Conservation (phyloP, 331 rosid species). For the Malus hybrid region DNA sequence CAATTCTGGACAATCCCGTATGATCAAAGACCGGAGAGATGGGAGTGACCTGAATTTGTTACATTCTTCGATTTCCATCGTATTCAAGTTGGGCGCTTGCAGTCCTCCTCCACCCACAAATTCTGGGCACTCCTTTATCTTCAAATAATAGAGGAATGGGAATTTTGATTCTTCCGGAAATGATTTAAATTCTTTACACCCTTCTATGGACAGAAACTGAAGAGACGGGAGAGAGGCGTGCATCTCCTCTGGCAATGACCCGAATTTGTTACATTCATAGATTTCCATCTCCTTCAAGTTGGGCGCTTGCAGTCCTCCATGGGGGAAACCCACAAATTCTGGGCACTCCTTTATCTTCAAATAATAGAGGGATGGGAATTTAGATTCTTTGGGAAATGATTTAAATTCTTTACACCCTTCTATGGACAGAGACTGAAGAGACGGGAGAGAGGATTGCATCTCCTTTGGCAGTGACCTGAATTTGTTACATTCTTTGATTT, state of each 20-base stretch:
- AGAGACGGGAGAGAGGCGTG: background rate
- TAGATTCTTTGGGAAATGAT: background rate
- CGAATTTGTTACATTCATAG: background rate
- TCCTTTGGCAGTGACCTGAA: background rate
- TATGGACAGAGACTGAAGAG: too few species aligned
- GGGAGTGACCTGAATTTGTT: background rate
- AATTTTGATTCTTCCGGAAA: background rate
- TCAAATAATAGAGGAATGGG: too few species aligned
- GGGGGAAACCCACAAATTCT: too few species aligned
- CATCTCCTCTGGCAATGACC: background rate
- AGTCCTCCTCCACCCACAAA: background rate
- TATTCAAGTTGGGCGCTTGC: background rate
- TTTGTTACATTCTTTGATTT: accelerated
- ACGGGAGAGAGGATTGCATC: too few species aligned
- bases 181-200: background rate
- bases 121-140: too few species aligned
- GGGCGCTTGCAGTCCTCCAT: background rate
- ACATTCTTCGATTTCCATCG: accelerated
- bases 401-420: too few species aligned
- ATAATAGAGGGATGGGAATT: too few species aligned
- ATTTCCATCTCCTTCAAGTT: background rate
- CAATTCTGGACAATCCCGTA: background rate
- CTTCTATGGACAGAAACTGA: background rate
- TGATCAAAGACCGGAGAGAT: background rate
- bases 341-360: too few species aligned